These are phyloP conservation scores for Colletotrichum cordylinicola DNA, from an alignment of 2,329 filamentous ascomycete genomes.

Conservation along the genomic window DNA sequence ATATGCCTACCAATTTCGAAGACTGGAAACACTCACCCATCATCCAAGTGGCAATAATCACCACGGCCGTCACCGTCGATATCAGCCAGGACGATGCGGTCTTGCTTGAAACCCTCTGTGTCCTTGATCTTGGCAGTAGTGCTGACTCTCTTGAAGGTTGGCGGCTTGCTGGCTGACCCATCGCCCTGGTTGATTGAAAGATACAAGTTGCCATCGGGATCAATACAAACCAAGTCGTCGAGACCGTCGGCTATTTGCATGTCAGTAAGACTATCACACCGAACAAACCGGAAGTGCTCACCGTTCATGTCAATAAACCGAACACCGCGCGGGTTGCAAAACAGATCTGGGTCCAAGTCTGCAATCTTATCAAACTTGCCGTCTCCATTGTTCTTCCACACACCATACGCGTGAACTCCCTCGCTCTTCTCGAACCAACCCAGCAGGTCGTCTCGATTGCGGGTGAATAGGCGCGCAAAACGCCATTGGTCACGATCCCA, in stretches of 20 bases:
- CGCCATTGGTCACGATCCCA: slow-evolving; percentile 29
- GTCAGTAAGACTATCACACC: not conserved
- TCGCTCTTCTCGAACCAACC: not conserved
- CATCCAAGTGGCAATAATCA: slow-evolving; percentile 31
- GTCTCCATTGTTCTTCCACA: not conserved
- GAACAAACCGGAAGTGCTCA: slow-evolving; percentile 14
- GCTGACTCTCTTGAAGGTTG: not conserved
- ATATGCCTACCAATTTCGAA: rapidly evolving
- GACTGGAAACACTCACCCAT: not conserved
- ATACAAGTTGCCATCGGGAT: not conserved
- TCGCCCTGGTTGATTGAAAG: slow-evolving; percentile 10
- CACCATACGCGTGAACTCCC: not conserved
- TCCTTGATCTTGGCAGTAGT: not conserved
- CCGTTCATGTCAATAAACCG: not conserved
- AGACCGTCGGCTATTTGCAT: slow-evolving; percentile 18
- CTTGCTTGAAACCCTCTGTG: not conserved
- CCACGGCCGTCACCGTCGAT: slow-evolving; percentile 37
- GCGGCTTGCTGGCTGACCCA: not conserved
- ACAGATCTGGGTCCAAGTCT: not conserved
- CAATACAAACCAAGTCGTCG: slow-evolving; percentile 15
- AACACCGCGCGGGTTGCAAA: not conserved
- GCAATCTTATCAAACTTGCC: slow-evolving; percentile 11
- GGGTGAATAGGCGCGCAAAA: slow-evolving; percentile 25
- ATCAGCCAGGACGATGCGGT: slow-evolving; percentile 3
- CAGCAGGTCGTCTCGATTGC: slow-evolving; percentile 22